Evolutionary conservation across 2,329 filamentous ascomycete genomes (phyloP), one percentile per base, ranked within the genome.

Genomic region (Dactylellina sp.): DNA sequence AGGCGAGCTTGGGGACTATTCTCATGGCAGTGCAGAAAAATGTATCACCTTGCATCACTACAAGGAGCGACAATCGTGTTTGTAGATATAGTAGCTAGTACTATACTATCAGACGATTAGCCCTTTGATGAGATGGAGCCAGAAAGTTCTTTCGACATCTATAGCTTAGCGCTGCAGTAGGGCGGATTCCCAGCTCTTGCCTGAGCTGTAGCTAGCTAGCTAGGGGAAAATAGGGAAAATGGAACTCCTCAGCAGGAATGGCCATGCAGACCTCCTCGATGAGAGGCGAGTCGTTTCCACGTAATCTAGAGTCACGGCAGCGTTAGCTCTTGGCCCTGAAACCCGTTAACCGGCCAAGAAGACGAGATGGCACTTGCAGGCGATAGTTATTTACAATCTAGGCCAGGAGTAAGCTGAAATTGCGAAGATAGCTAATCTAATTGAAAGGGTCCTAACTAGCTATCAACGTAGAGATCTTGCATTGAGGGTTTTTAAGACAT

Each of bases 401-500:
- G n/a, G 1, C 28, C 25, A 37, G 28, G 49, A 35, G 28, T 12
- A 14, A 53, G 18, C 49, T 50, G 5, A 20, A 39, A 39, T 53
- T 53, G 49, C 49, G 49, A 53, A 53, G 9, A 11, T 25, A 32
- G n/a, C n/a, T 4, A 12, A 40, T 40, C 37, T 14, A 37, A 35
- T 28, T 28, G 2, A 22, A 50, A 11, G 24, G 12, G n/a, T 2
- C 22, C 6, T 11, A 24, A n/a, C 6, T 14, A 25, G 42, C 25
- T 18, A 20, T 40, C 18, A 37, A 47, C 16, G 49, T 53, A 16
- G 12, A 40, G 40, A 53, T 56, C 50, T 57, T 40, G 50, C 61
- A 65, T 65, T 49, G 56, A 50, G 61, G 49, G 56, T 65, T 64
- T 65, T 65, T 18, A n/a, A 52, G n/a, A n/a, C n/a, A 5, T 32